Evolutionary conservation across 2,329 filamentous ascomycete genomes (phyloP).

Genomic region (Fusarium avenaceum): DNA sequence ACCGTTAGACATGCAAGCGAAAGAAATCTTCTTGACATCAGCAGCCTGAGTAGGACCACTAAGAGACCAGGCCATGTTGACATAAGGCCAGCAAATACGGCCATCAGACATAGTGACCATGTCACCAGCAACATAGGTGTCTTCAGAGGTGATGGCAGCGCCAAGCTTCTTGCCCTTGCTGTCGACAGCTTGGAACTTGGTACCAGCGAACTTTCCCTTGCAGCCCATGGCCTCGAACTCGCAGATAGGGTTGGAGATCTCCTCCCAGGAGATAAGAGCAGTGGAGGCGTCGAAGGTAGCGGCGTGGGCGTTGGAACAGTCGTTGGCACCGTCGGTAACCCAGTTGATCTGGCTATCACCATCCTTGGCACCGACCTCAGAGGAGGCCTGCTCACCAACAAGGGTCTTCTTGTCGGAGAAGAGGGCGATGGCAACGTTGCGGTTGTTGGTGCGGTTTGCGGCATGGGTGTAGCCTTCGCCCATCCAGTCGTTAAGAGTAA

Average conservation of each 20-base stretch:
- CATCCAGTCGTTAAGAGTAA: constrained; percentile 70
- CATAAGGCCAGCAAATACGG: constrained; percentile 73
- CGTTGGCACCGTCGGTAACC: constrained; percentile 65
- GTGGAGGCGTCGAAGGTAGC: constrained; percentile 66
- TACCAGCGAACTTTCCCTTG: constrained; percentile 68
- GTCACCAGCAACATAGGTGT: constrained; percentile 72
- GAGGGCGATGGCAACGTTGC: constrained; percentile 70
- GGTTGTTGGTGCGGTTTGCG: constrained; percentile 67
- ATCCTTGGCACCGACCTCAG: constrained; percentile 63
- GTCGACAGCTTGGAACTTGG: constrained; percentile 70
- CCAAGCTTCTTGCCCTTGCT: constrained; percentile 66
- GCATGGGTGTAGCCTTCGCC: constrained; percentile 66
- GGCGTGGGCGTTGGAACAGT: constrained; percentile 71
- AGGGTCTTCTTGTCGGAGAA: constrained; percentile 71
- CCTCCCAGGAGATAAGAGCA: constrained; percentile 72
- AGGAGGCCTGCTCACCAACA: constrained; percentile 66
- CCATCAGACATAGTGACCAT: constrained; percentile 72
- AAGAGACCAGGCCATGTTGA: constrained; percentile 66
- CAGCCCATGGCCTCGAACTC: constrained; percentile 71
- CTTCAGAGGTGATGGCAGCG: constrained; percentile 61
- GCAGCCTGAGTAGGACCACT: constrained; percentile 40
- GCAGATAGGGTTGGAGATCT: constrained; percentile 68
- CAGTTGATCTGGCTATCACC: constrained; percentile 72
- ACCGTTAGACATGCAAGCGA: constrained; percentile 60
- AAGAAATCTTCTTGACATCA: constrained; percentile 62